A percentile compares a stretch with the other conserved stretches of the same genome.
Evolutionary conservation across 208 protist species (phyloP).

Genomic region (Acanthamoeba divionensis): DNA sequence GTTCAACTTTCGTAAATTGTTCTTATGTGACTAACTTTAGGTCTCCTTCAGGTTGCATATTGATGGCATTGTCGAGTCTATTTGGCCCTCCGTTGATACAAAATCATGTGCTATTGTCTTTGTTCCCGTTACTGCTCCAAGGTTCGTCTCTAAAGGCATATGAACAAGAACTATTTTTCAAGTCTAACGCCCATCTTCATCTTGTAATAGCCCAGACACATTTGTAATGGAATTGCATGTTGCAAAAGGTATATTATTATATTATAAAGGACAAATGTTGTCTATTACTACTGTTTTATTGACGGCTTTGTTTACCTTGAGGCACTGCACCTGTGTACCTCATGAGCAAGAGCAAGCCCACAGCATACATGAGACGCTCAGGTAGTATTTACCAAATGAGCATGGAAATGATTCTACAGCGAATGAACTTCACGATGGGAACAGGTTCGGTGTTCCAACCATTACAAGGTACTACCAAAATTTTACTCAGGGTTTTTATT

Average conservation of each 20-base stretch:
- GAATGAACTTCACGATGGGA: slow-evolving; percentile 44
- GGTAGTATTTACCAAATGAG: slow-evolving; percentile 24
- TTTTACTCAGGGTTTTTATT: background rate
- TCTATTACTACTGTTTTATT: background rate
- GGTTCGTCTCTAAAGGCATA: background rate
- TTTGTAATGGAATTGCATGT: slow-evolving; percentile 43
- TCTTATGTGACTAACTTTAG: background rate
- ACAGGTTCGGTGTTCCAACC: slow-evolving; percentile 16
- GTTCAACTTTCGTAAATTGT: too few relatives aligned
- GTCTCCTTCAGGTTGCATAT: slow-evolving; percentile 8
- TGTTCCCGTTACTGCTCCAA: background rate
- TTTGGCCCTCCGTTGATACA: slow-evolving; percentile 43
- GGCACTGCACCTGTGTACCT: slow-evolving; percentile 14
- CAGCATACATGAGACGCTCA: background rate
- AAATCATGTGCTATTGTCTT: slow-evolving; percentile 31
- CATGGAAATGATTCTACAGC: slow-evolving; percentile 46
- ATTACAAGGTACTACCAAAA: background rate
- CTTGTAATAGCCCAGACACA: background rate
- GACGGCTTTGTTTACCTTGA: background rate
- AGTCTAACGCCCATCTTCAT: background rate
- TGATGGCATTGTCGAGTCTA: slow-evolving; percentile 36
- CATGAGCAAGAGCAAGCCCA: slow-evolving; percentile 43
- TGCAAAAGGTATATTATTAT: background rate
- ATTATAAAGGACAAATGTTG: background rate
- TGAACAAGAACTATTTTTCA: background rate